Conservation (phyloP, 2,329 filamentous ascomycete genomes). For the Pseudogymnoascus sp. region DNA sequence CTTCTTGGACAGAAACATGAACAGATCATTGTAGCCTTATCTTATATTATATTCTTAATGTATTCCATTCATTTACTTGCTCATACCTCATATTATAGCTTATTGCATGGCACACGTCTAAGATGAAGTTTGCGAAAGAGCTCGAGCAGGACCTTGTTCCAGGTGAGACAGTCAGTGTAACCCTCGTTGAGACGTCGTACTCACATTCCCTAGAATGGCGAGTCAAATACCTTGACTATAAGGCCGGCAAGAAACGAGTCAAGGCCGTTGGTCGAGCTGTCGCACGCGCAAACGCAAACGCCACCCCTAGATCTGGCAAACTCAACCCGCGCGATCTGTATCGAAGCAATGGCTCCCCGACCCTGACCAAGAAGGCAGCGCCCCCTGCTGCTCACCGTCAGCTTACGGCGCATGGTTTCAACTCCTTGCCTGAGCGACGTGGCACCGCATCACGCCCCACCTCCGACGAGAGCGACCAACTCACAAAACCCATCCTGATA, state of each 20-base stretch:
- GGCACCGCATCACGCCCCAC: background rate
- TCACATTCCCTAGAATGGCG: constrained; percentile 60
- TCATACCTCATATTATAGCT: background rate
- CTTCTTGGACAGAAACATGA: background rate
- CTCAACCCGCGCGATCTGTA: constrained; percentile 10
- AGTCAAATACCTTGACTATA: constrained; percentile 90
- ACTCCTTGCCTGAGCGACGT: constrained; percentile 2
- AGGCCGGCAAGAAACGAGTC: constrained; percentile 87
- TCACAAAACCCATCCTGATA: constrained; percentile 6
- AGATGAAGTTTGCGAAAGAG: constrained; percentile 65
- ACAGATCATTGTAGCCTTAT: background rate
- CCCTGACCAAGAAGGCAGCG: background rate
- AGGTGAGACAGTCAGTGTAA: constrained; percentile 37
- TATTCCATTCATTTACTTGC: background rate
- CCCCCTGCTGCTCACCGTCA: background rate
- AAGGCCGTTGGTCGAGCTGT: constrained; percentile 73
- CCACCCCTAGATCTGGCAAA: constrained; percentile 34
- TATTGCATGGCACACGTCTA: background rate
- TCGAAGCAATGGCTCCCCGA: constrained; percentile 3
- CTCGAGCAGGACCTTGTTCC: constrained; percentile 82
- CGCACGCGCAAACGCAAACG: constrained; percentile 48
- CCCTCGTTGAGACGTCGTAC: background rate
- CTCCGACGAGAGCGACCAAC: constrained; percentile 6
- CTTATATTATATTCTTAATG: background rate
- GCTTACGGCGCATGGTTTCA: background rate